A percentile compares a stretch with the other conserved stretches of the same genome.
Conservation (phyloP, 2,329 filamentous ascomycete species). For the Mycosphaerella sp. region DNA sequence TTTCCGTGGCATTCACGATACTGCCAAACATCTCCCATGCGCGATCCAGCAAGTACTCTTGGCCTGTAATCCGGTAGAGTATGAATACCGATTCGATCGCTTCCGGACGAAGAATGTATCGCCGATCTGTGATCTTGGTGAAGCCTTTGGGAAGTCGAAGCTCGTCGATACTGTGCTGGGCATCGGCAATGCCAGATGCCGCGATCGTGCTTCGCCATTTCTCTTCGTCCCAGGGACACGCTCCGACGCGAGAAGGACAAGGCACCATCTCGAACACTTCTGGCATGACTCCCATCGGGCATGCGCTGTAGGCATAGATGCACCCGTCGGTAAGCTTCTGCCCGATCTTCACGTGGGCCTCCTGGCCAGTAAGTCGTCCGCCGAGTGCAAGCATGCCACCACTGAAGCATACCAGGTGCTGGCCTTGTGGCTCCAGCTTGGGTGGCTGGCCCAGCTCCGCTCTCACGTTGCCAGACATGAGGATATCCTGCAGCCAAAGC, state of each 20-base stretch:
- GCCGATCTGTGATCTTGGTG: constrained; percentile 38
- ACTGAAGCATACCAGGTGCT: constrained; percentile 55
- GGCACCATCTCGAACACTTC: constrained; percentile 50
- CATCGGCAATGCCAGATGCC: constrained; percentile 33
- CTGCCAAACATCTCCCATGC: constrained; percentile 48
- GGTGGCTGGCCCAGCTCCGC: constrained; percentile 25
- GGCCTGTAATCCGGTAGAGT: constrained; percentile 54
- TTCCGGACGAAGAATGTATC: constrained; percentile 49
- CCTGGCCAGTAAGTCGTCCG: constrained; percentile 49
- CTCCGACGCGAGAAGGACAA: constrained; percentile 38
- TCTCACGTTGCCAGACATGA: constrained; percentile 41
- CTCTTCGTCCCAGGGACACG: constrained; percentile 51
- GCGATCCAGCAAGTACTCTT: constrained; percentile 40
- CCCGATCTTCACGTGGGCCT: constrained; percentile 50
- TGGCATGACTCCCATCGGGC: constrained; percentile 55
- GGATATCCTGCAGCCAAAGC: constrained; percentile 34
- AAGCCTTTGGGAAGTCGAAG: constrained; percentile 41
- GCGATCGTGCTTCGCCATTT: constrained; percentile 40
- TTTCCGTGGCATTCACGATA: constrained; percentile 40
- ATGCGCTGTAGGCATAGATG: constrained; percentile 56
- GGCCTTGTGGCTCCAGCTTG: constrained; percentile 45
- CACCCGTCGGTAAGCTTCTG: constrained; percentile 54
- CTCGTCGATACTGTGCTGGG: constrained; percentile 12
- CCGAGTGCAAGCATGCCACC: constrained; percentile 59
- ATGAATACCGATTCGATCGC: constrained; percentile 58